Evolutionary conservation across 176 grass and related monocot species (phyloP).

Genomic region (Microstegium vimineum): DNA sequence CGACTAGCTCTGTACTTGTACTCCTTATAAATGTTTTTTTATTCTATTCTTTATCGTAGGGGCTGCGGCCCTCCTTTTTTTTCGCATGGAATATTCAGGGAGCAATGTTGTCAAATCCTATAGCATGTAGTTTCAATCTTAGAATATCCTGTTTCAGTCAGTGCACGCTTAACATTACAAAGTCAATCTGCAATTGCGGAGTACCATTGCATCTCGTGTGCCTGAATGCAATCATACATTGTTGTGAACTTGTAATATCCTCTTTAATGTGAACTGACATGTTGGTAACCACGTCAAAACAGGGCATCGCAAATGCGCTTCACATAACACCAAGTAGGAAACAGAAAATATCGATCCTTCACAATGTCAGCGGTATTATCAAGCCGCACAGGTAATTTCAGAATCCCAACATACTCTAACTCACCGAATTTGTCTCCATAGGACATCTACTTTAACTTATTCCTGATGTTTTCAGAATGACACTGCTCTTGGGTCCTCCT

Average conservation of each 20-base stretch:
- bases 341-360: slow-evolving; percentile 49
- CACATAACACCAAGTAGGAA: slow-evolving; percentile 37
- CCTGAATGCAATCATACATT: background rate
- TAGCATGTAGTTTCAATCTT: background rate
- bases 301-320: slow-evolving; percentile 33
- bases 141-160: background rate
- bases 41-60: background rate
- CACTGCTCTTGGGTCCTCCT: slow-evolving; percentile 73
- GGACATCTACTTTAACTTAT: background rate
- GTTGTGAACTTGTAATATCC: background rate
- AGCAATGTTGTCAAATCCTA: background rate
- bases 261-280: slow-evolving; percentile 5
- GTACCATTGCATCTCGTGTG: background rate
- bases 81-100: background rate
- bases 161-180: background rate
- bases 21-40: background rate
- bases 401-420: background rate
- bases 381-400: slow-evolving; percentile 57
- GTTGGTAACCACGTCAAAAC: background rate
- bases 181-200: background rate
- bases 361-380: slow-evolving; percentile 68
- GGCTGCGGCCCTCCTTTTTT: background rate
- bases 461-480: slow-evolving; percentile 46
- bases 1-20: background rate
- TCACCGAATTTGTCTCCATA: background rate